Conservation (phyloP, 768 basidiomycete genomes). For the Suillus cothurnatus region DNA sequence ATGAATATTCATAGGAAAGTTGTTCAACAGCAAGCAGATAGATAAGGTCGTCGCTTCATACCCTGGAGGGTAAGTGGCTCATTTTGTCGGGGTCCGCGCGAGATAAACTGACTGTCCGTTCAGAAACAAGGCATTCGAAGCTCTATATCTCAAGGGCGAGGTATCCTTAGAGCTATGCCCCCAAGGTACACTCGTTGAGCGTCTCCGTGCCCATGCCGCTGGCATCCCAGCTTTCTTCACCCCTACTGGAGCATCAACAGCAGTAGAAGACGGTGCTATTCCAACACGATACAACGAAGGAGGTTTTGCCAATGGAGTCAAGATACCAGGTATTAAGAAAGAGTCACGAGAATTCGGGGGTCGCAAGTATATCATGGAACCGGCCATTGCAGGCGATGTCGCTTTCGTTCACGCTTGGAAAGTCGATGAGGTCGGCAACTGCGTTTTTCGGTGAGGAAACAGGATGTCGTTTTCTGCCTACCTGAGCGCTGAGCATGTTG, state of each 20-base stretch:
- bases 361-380: slow-evolving; percentile 80
- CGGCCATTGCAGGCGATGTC: slow-evolving; percentile 76
- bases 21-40: slow-evolving; percentile 75
- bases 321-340: slow-evolving; percentile 72
- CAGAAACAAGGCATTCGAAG: slow-evolving; percentile 87
- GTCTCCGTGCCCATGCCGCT: slow-evolving; percentile 85
- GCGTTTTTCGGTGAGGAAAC: slow-evolving; percentile 73
- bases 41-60: slow-evolving; percentile 87
- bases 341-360: slow-evolving; percentile 79
- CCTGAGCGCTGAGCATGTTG: not conserved
- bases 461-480: not conserved
- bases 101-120: slow-evolving; percentile 4
- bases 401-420: slow-evolving; percentile 92
- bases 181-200: slow-evolving; percentile 88
- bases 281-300: slow-evolving; percentile 79
- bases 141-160: slow-evolving; percentile 75
- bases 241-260: slow-evolving; percentile 86
- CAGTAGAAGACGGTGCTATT: slow-evolving; percentile 77
- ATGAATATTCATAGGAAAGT: slow-evolving; percentile 51
- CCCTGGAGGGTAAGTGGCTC: slow-evolving; percentile 69
- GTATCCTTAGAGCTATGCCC: slow-evolving; percentile 89
- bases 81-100: not conserved
- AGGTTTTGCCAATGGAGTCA: slow-evolving; percentile 69
- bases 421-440: slow-evolving; percentile 89
- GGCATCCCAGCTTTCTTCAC: slow-evolving; percentile 95